Evolutionary conservation across 2,329 filamentous ascomycete genomes (phyloP).

Genomic region (Celoporthe dispersa): DNA sequence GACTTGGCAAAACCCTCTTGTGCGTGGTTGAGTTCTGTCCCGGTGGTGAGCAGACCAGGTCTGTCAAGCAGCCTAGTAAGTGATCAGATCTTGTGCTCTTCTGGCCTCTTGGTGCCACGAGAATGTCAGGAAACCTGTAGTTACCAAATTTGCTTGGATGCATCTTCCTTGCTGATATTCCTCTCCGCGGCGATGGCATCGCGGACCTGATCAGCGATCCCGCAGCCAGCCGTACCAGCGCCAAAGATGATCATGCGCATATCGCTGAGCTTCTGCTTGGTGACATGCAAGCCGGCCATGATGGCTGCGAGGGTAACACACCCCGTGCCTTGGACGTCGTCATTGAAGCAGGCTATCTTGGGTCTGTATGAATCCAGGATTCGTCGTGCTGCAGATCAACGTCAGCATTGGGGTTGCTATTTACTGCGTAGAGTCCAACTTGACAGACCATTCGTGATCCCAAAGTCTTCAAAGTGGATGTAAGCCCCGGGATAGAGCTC

Average conservation of each 20-base stretch:
- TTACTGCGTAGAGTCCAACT: too few species aligned
- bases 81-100: background rate
- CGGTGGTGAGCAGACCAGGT: slow-evolving; percentile 72
- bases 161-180: slow-evolving; percentile 71
- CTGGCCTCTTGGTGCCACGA: background rate
- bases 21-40: slow-evolving; percentile 54
- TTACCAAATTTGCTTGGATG: slow-evolving; percentile 77
- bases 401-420: background rate
- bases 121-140: background rate
- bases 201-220: slow-evolving; percentile 83
- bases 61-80: slow-evolving; percentile 75
- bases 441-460: slow-evolving; percentile 66
- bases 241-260: slow-evolving; percentile 78
- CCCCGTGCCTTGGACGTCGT: slow-evolving; percentile 88
- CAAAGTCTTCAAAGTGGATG: slow-evolving; percentile 91
- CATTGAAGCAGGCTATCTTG: slow-evolving; percentile 83
- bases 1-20: slow-evolving; percentile 71
- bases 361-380: slow-evolving; percentile 77
- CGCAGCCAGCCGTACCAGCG: slow-evolving; percentile 79
- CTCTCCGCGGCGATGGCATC: slow-evolving; percentile 77
- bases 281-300: slow-evolving; percentile 74
- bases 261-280: slow-evolving; percentile 67
- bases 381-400: slow-evolving; percentile 57
- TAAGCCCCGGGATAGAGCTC: slow-evolving; percentile 79
- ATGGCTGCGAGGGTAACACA: slow-evolving; percentile 86